Conservation (phyloP, 2,329 filamentous ascomycete genomes). For the Botrytis byssoidea region DNA sequence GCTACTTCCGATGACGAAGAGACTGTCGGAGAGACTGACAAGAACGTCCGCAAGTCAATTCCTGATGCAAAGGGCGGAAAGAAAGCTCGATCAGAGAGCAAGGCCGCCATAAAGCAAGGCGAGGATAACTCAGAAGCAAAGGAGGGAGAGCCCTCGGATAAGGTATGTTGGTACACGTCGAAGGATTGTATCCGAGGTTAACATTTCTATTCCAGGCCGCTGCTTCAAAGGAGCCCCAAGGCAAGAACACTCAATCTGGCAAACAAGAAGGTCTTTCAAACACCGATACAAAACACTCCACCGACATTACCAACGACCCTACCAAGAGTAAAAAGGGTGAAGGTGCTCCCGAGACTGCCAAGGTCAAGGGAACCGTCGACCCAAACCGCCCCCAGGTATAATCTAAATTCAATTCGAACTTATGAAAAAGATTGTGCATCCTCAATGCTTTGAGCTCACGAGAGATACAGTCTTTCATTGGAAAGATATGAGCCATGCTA, state of each 20-base stretch:
- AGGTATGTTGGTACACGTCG: slow-evolving; percentile 23
- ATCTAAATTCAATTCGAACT: slow-evolving; percentile 12
- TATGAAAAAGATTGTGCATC: slow-evolving; percentile 9
- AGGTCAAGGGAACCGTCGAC: slow-evolving; percentile 50
- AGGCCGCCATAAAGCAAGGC: slow-evolving; percentile 34
- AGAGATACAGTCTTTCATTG: slow-evolving; percentile 25
- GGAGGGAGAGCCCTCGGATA: slow-evolving; percentile 30
- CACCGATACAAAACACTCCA: slow-evolving; percentile 51
- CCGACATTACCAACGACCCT: slow-evolving; percentile 43
- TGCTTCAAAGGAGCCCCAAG: slow-evolving; percentile 36
- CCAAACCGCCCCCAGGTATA: slow-evolving; percentile 35
- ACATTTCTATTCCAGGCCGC: slow-evolving; percentile 29
- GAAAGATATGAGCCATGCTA: slow-evolving; percentile 25
- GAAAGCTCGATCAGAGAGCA: slow-evolving; percentile 43
- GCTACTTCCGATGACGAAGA: slow-evolving; percentile 41
- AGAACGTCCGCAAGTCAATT: slow-evolving; percentile 38
- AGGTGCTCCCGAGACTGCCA: slow-evolving; percentile 54
- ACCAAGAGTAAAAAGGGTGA: slow-evolving; percentile 57
- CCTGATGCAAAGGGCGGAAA: slow-evolving; percentile 42
- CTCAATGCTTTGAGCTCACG: slow-evolving; percentile 12
- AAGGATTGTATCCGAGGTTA: background rate
- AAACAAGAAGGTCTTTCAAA: slow-evolving; percentile 56
- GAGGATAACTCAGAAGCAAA: slow-evolving; percentile 22
- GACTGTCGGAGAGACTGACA: slow-evolving; percentile 33
- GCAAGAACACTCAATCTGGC: slow-evolving; percentile 45